Evolutionary conservation across 331 rosid genomes (phyloP).

Genomic region (Phaseolus coccineus): DNA sequence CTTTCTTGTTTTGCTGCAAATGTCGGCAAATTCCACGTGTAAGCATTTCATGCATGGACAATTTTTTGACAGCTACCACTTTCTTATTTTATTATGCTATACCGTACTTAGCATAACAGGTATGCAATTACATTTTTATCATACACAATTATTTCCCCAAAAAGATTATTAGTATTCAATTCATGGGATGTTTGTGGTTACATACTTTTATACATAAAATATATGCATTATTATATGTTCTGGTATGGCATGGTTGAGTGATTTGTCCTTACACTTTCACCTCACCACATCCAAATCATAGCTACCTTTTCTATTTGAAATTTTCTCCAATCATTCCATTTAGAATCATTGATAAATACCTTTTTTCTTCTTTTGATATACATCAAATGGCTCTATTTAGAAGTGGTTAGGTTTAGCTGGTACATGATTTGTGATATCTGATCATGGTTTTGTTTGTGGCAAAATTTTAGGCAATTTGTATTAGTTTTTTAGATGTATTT

Average conservation of each 20-base stretch:
- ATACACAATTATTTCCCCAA: neutral
- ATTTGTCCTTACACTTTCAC: neutral
- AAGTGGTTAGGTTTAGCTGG: neutral
- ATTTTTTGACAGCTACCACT: constrained; percentile 28
- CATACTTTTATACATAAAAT: neutral
- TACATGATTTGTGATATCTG: neutral
- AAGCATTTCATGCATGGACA: constrained; percentile 31
- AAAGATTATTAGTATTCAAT: constrained; percentile 9
- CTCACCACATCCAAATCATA: constrained; percentile 27
- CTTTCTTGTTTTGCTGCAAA: constrained; percentile 20
- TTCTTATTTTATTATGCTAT: constrained; percentile 12
- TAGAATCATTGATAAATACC: neutral
- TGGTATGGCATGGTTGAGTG: neutral
- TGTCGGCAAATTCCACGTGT: constrained; percentile 43
- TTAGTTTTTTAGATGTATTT: neutral
- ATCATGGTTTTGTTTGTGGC: neutral
- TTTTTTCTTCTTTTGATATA: neutral
- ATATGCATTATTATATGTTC: neutral
- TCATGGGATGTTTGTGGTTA: constrained; percentile 19
- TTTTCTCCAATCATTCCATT: neutral
- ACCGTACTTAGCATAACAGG: constrained; percentile 9
- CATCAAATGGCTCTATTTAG: neutral
- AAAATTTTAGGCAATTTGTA: neutral
- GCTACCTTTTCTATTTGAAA: neutral
- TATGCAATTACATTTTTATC: constrained; percentile 38